Evolutionary conservation across 495 filamentous ascomycete genomes (phyloP).

Genomic region (Margaritispora aquatica): DNA sequence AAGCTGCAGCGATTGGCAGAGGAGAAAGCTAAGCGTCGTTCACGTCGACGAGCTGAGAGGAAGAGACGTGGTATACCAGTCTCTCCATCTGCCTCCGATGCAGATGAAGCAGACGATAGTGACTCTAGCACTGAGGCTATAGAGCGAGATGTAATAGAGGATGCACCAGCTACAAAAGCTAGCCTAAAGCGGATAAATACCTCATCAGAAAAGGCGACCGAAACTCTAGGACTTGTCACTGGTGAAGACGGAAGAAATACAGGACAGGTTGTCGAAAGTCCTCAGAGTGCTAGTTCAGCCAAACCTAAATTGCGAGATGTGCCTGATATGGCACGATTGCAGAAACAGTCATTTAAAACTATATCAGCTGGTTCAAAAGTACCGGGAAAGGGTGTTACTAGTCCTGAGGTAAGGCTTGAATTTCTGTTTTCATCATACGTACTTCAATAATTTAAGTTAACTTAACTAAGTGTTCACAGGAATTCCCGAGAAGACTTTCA

Average conservation of each 20-base stretch:
- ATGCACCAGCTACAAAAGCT: neutral
- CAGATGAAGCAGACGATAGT: constrained; percentile 1
- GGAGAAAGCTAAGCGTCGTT: constrained; percentile 36
- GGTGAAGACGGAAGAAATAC: neutral
- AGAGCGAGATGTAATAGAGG: constrained; percentile 1
- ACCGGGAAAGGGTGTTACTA: too few relatives aligned
- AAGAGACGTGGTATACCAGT: neutral
- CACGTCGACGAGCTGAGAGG: constrained; percentile 40
- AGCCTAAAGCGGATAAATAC: neutral
- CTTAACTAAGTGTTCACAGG: too few relatives aligned
- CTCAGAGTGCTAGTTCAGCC: neutral
- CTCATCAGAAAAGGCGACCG: neutral
- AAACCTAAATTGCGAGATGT: too few relatives aligned
- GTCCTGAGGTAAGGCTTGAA: too few relatives aligned
- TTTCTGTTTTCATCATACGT: too few relatives aligned
- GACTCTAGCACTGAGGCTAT: constrained; percentile 15
- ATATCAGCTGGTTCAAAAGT: too few relatives aligned
- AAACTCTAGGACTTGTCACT: neutral
- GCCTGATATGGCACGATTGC: too few relatives aligned
- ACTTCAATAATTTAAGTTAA: too few relatives aligned
- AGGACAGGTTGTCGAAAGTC: neutral
- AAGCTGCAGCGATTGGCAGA: constrained; percentile 21
- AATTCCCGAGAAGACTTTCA: too few relatives aligned
- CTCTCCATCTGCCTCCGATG: neutral
- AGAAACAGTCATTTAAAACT: too few relatives aligned